Evolutionary conservation across 2,329 filamentous ascomycete genomes (phyloP), one percentile per base, ranked within the genome.

Genomic region (Lachnellula subtilissima): DNA sequence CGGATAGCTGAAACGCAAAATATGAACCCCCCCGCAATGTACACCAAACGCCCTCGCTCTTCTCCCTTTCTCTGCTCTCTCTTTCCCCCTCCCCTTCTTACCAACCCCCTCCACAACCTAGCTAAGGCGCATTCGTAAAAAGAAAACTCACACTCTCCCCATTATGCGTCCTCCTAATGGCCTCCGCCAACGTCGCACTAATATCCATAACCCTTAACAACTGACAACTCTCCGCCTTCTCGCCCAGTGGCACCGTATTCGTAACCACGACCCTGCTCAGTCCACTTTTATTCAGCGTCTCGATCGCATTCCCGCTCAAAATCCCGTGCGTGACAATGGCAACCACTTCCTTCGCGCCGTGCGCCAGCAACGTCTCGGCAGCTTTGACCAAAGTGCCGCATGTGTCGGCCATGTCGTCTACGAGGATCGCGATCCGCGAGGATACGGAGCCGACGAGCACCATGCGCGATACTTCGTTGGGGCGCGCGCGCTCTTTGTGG

Each of bases 391-490:
- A 78, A 1, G 91, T 96, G 64, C 91, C 91, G 72, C 92, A 97
- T 4, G 93, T 97, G 71, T 97, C 93, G 35, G 92, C 92, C 91
- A 97, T 97, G 71, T 97, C 93, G 71, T 97, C 93, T 48, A 99
- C 93, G 49, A 99, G 85, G 69, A 99, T 97, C 58, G 93, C 93
- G 32, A 93, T 86, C 76, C 94, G 94, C 75, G 89, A 89, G 64
- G 85, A 82, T 48, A 97, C 94, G 63, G 95, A 91, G 64, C 94
- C 94, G 50, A 97, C 93, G n/a, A 99, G 86, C 0, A 91, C 89
- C 91, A 96, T 96, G 67, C 90, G 87, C 9, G 88, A 91, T 59
- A 96, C 91, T 69, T 95, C 91, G 68, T 96, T 95, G 57, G 86
- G 86, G n/a, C 90, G 85, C 5, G 91, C 88, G 56, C 92, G 89